Base-by-base conservation (phyloP, 164 flowering plant genomes). In the Vitis rotundifolia region DNA sequence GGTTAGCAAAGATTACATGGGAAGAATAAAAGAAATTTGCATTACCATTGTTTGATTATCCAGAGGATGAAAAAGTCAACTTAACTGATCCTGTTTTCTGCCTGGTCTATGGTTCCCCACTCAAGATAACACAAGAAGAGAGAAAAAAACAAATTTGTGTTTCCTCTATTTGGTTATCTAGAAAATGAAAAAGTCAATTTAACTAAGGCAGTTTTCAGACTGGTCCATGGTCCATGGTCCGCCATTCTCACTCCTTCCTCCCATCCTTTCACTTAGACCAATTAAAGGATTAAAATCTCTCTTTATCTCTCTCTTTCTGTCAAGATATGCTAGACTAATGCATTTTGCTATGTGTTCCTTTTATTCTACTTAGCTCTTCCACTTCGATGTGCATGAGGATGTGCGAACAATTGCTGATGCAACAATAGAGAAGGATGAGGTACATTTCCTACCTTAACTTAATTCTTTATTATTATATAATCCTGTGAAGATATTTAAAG, bases 331-430 rank as follows among this genome's bases (percentile, higher is more conserved):
- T 50, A 5, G 5, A 26, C 29, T 63, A 15, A 11, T 16, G 62
- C 48, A 22, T 13, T 16, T 15, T 61, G 47, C 13, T 69, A 11
- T 68, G 1, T 75, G 49, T 37, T 16, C 44, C 59, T 29, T 61
- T 60, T 16, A 2, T 29, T 59, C 49, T 48, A 3, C 5, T 22
- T 87, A 95, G 99, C 97, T 95, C 74, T 95, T 95, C 80, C 99
- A 95, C 75, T 95, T 95, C 75, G 98, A 95, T 83, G 99, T 95
- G 59, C 99, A 95, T 52, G 99, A 95, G 77, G 98, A 95, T 77
- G 99, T 93, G 57, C 83, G 99, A 28, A 93, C 99, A 51, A 91
- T 80, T 76, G 99, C 99, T 55, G 98, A 95, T 83, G 99, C 99
- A 59, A 93, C 92, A 19, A 86, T 89, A 72, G 99, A 95, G 83